Base-by-base conservation (phyloP, 139 green algal species). In the Klebsormidium nitens region DNA sequence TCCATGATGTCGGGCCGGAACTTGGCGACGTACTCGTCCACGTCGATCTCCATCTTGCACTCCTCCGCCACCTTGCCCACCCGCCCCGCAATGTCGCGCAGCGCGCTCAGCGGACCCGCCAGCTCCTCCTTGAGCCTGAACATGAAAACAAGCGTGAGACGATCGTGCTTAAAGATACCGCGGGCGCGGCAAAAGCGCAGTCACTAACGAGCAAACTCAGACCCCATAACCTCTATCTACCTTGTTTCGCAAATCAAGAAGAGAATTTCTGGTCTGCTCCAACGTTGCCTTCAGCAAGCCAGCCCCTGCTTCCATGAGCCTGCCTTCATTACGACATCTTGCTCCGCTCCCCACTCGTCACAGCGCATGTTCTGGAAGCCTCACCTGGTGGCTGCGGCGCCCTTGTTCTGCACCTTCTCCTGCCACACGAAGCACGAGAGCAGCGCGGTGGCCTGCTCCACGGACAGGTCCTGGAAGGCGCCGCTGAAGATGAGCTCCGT, bases 401-500 rank as follows among this genome's bases (percentile, higher is more conserved):
- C 29, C 57, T n/a, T n/a, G n/a, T n/a, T n/a, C n/a, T n/a, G n/a
- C 26, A 39, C 80, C 74, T 89, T 86, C 71, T 93, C 84, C 49
- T 83, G 71, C 8, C 83, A 87, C 1, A 93, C 74, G 17, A 92
- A 74, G 70, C 83, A 92, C 31, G 79, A 84, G n/a, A 81, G 62
- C 29, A 95, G 70, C 39, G 89, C 87, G 4, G 59, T 84, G 52
- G 87, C 76, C 66, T 84, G 72, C 62, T 84, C 74, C 31, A 59
- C 61, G 47, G 85, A 66, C 34, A 93, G 76, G 1, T 64, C 39
- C 6, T 65, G 39, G 35, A 93, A 85, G 1, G 56, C 74, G 34
- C 84, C 88, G 55, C 89, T 87, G 60, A 93, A 90, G 63, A 94
- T 83, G 19, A 95, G 77, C 82, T 95, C 89, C 28, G 84, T 81